Conservation (phyloP, 768 basidiomycete genomes). For the Kwoniella shandongensis region DNA sequence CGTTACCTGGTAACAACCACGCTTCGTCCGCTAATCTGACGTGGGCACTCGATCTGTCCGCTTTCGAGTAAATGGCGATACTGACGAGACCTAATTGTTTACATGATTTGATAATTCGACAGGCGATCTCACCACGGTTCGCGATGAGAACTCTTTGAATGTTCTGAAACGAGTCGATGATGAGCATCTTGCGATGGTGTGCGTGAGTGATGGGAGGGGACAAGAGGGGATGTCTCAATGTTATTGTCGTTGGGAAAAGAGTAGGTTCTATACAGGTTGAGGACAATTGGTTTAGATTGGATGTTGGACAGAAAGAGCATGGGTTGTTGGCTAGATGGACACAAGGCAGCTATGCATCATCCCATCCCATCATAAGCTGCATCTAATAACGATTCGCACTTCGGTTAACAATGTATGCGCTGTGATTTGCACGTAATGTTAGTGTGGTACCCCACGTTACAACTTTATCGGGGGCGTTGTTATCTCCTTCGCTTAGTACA, state of each 20-base stretch:
- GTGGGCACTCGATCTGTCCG: conserved; percentile 64
- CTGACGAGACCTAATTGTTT: conserved; percentile 60
- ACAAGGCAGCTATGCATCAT: too few relatives aligned
- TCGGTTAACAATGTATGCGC: too few relatives aligned
- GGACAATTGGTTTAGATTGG: not conserved
- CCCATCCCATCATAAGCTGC: too few relatives aligned
- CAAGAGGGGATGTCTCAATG: not conserved
- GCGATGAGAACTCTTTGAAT: conserved; percentile 60
- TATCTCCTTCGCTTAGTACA: too few relatives aligned
- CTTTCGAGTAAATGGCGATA: conserved; percentile 63
- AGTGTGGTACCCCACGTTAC: too few relatives aligned
- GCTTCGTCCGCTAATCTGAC: conserved; percentile 62
- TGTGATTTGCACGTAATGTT: too few relatives aligned
- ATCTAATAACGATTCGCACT: too few relatives aligned
- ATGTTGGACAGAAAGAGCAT: not conserved
- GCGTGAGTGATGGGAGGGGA: not conserved
- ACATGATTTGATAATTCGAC: conserved; percentile 64
- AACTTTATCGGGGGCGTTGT: too few relatives aligned
- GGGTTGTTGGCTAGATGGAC: too few relatives aligned
- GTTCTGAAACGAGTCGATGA: conserved; percentile 24
- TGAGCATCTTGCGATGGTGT: conserved; percentile 21
- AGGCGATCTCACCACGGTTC: conserved; percentile 72
- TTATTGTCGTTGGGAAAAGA: not conserved
- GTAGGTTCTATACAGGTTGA: not conserved
- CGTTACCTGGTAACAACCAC: conserved; percentile 41